These are phyloP conservation scores for Galium porrigens DNA, from an alignment of 305 asterid genomes.

Conservation along the genomic window DNA sequence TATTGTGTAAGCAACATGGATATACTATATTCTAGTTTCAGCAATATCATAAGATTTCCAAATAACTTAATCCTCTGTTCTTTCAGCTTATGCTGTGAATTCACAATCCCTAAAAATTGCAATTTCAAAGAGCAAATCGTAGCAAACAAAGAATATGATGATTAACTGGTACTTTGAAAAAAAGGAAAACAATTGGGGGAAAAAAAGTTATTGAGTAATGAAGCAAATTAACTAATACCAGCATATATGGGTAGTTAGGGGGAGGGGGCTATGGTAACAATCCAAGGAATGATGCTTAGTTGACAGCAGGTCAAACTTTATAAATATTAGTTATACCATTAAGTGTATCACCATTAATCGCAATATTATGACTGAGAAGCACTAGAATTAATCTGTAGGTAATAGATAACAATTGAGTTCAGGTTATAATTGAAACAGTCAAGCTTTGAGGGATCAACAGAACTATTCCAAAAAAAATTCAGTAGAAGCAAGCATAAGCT, in stretches of 20 bases:
- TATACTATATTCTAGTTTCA: neutral
- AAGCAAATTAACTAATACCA: neutral
- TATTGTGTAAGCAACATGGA: constrained; percentile 3
- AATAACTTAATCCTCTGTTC: neutral
- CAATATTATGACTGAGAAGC: too few species aligned
- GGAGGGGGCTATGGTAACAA: neutral
- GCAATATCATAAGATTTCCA: too few species aligned
- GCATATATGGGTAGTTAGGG: neutral
- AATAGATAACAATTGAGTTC: too few species aligned
- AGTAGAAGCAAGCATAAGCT: too few species aligned
- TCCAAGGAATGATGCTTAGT: neutral
- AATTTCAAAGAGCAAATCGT: neutral
- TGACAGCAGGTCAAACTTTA: too few species aligned
- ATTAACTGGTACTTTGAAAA: neutral
- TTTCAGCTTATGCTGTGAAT: constrained; percentile 1
- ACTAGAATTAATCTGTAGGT: too few species aligned
- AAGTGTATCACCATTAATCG: too few species aligned
- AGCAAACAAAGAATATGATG: neutral
- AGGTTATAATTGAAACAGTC: too few species aligned
- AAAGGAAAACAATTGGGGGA: neutral
- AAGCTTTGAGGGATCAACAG: too few species aligned
- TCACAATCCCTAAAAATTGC: neutral
- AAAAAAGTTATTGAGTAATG: neutral
- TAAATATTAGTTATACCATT: too few species aligned
- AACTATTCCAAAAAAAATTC: too few species aligned